phyloP scores from a whole-genome alignment of 306 rosid species.

The Lathyrus sativus region DNA sequence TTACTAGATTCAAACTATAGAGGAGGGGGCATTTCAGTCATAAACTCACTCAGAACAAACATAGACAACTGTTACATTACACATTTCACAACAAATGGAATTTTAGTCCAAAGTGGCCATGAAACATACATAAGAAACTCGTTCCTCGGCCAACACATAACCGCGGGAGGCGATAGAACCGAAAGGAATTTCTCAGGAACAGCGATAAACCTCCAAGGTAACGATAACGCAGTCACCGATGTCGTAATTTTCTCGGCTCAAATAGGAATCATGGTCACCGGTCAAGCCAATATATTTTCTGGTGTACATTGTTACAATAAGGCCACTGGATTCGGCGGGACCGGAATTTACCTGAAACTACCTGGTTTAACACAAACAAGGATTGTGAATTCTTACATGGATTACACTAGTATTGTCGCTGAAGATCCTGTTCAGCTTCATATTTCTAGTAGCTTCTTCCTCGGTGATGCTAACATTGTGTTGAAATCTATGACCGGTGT shows the following conservation, averaged over 20 bases:
- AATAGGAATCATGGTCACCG: slow-evolving; percentile 61
- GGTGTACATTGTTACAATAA: slow-evolving; percentile 95
- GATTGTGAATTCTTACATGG: slow-evolving; percentile 86
- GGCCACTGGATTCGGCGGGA: slow-evolving; percentile 89
- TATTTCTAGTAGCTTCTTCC: slow-evolving; percentile 72
- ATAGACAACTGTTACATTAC: slow-evolving; percentile 87
- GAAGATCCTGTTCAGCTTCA: slow-evolving; percentile 93
- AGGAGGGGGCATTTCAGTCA: slow-evolving; percentile 81
- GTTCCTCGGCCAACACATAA: slow-evolving; percentile 89
- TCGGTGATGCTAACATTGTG: slow-evolving; percentile 75
- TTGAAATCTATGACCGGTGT: slow-evolving; percentile 73
- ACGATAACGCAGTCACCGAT: slow-evolving; percentile 82
- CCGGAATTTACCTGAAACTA: slow-evolving; percentile 69
- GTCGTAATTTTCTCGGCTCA: slow-evolving; percentile 85
- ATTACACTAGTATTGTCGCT: slow-evolving; percentile 79
- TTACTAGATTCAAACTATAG: slow-evolving; percentile 75
- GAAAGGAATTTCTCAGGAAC: slow-evolving; percentile 82
- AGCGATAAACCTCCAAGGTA: slow-evolving; percentile 65
- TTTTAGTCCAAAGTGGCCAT: slow-evolving; percentile 71
- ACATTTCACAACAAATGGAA: slow-evolving; percentile 80
- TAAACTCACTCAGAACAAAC: slow-evolving; percentile 74
- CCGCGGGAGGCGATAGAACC: slow-evolving; percentile 64
- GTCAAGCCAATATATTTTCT: slow-evolving; percentile 70
- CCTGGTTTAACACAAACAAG: slow-evolving; percentile 79
- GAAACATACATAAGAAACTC: slow-evolving; percentile 84